Base-by-base conservation (phyloP, 306 rosid species). In the Inga laurina region DNA sequence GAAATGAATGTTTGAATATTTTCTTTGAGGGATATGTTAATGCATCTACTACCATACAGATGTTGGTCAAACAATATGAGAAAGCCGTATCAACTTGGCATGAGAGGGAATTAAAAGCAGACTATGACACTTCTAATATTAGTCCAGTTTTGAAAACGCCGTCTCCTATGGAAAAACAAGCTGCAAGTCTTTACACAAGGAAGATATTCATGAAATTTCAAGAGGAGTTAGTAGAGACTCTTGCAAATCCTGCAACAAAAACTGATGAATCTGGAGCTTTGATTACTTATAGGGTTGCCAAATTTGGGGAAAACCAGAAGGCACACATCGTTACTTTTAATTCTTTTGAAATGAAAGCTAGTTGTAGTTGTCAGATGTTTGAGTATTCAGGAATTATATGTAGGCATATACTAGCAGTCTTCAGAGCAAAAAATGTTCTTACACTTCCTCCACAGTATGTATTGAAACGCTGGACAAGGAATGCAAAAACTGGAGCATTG, bases 101-200 rank as follows among this genome's bases (percentile, higher is more conserved):
- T 82, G 98, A 93, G 84, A 91, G 84, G 83, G 97, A 93, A 83
- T 74, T 91, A 76, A 95, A 94, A 86, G 97, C 94, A 74, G 97
- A 95, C 85, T 88, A 79, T 44, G 97, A 95, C 74, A 90, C 97
- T 39, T 88, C 77, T 72, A 88, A 84, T 81, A 88, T 85, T 51
- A 84, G 82, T 75, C 97, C 94, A 6, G 85, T 86, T 78, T 85
- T 95, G 54, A 95, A 89, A 89, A 93, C 97, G 52, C 97, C 97
- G 64, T 93, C 97, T 67, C 97, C 97, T 45, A 94, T 93, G 97
- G 98, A 95, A 84, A 93, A 93, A 75, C 97, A 95, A 89, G 97
- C 97, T 74, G 97, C 95, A 43, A 85, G 76, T 83, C 92, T 93
- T 46, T 95, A 91, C 78, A 93, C 97, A 2, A 87, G 93, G 85